Evolutionary conservation across 345 rosid species (phyloP).

Genomic region (Corymbia maculata): DNA sequence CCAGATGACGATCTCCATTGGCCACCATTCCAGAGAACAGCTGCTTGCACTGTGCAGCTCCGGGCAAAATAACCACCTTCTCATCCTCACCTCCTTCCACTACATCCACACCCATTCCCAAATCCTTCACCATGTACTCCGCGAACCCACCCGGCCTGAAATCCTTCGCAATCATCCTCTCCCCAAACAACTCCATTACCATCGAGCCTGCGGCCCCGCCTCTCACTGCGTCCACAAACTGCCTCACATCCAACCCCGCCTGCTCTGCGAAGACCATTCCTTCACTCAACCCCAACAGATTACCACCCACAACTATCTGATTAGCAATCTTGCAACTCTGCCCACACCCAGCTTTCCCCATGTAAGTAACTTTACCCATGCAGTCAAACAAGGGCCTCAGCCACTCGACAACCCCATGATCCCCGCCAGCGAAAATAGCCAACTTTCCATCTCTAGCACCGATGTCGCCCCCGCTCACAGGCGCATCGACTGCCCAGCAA

Average conservation of each 20-base stretch:
- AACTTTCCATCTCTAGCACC: slow-evolving; percentile 69
- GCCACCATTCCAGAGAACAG: slow-evolving; percentile 76
- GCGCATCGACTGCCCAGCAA: slow-evolving; percentile 74
- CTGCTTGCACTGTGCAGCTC: slow-evolving; percentile 72
- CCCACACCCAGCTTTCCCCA: slow-evolving; percentile 74
- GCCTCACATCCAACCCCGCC: slow-evolving; percentile 49
- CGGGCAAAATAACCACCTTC: slow-evolving; percentile 38
- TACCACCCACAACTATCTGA: slow-evolving; percentile 65
- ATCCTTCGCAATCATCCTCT: slow-evolving; percentile 52
- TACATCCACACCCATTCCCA: slow-evolving; percentile 65
- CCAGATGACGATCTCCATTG: slow-evolving; percentile 64
- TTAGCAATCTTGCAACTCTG: slow-evolving; percentile 77
- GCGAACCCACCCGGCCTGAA: slow-evolving; percentile 63
- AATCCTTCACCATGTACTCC: slow-evolving; percentile 80
- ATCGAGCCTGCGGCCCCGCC: slow-evolving; percentile 61
- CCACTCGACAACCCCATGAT: slow-evolving; percentile 45
- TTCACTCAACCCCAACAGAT: slow-evolving; percentile 66
- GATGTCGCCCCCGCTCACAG: slow-evolving; percentile 61
- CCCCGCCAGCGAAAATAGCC: slow-evolving; percentile 67
- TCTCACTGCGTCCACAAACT: slow-evolving; percentile 33
- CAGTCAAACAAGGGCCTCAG: slow-evolving; percentile 40
- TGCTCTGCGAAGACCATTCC: slow-evolving; percentile 61
- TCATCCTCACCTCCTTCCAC: slow-evolving; percentile 34
- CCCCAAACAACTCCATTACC: slow-evolving; percentile 69
- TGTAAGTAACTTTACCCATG: slow-evolving; percentile 47